Conservation (phyloP, 2,329 filamentous ascomycete species). For the Phoma sp. region DNA sequence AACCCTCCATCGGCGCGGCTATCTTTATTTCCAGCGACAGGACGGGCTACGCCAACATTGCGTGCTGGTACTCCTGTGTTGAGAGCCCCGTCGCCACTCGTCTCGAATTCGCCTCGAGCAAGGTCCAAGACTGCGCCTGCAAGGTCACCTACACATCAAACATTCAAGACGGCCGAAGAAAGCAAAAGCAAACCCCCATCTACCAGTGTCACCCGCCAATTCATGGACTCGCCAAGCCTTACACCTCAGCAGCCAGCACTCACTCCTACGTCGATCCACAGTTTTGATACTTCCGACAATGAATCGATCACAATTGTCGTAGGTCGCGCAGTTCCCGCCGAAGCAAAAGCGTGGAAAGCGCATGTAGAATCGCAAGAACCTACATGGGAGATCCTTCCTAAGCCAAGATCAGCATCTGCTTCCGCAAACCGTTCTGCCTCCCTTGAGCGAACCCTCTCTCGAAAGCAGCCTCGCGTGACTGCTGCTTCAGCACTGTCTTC, state of each 20-base stretch:
- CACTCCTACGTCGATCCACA: conserved; percentile 34
- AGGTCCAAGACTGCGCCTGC: conserved; percentile 40
- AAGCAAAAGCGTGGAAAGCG: conserved; percentile 25
- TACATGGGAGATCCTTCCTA: conserved; percentile 37
- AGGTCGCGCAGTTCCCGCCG: conserved; percentile 20
- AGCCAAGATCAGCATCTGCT: conserved; percentile 20
- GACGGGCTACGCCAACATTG: conserved; percentile 17
- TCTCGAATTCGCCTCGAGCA: conserved; percentile 24
- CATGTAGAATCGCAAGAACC: conserved; percentile 37
- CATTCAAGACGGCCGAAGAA: conserved; percentile 19
- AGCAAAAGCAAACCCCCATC: conserved; percentile 11
- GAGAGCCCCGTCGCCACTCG: conserved; percentile 36
- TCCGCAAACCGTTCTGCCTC: conserved; percentile 3
- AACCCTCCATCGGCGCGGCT: conserved; percentile 37
- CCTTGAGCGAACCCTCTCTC: conserved; percentile 7
- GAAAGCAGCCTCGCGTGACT: conserved; percentile 32
- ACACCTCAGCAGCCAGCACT: conserved; percentile 24
- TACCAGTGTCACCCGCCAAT: conserved; percentile 12
- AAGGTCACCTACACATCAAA: conserved; percentile 36
- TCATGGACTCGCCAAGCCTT: conserved; percentile 18
- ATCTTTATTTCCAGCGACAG: conserved; percentile 43
- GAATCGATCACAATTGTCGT: conserved; percentile 38
- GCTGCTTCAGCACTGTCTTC: conserved; percentile 37
- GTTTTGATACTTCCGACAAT: conserved; percentile 38
- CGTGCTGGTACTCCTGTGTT: conserved; percentile 14